Evolutionary conservation across 1,139 yeast species (phyloP).

Genomic region (Lodderomyces parapsilosis): DNA sequence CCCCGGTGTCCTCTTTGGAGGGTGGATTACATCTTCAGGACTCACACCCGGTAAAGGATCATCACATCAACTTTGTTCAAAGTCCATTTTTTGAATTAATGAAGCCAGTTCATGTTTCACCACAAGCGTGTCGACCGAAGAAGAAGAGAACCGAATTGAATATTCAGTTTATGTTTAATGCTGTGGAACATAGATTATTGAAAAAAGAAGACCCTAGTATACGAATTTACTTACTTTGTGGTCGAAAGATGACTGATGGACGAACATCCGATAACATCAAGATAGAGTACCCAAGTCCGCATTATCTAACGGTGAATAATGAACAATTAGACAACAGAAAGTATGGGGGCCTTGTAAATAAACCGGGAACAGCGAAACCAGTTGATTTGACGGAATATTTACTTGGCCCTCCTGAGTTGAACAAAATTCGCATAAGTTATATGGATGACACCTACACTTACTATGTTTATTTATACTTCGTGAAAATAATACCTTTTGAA

Average conservation of each 20-base stretch:
- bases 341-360: constrained; percentile 60
- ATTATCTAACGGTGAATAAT: constrained; percentile 55
- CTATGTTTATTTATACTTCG: constrained; percentile 52
- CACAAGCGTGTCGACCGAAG: constrained; percentile 25
- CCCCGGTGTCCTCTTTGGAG: background rate
- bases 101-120: constrained; percentile 45
- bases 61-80: constrained; percentile 45
- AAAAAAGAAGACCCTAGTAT: constrained; percentile 21
- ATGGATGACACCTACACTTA: constrained; percentile 45
- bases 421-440: constrained; percentile 50
- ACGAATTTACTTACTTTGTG: constrained; percentile 49
- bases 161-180: constrained; percentile 38
- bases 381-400: constrained; percentile 56
- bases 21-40: constrained; percentile 13
- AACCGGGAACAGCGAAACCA: constrained; percentile 64
- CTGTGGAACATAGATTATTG: constrained; percentile 28
- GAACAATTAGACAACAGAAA: constrained; percentile 39
- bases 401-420: constrained; percentile 27
- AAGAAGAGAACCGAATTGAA: constrained; percentile 41
- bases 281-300: constrained; percentile 58
- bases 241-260: constrained; percentile 25
- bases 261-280: constrained; percentile 30
- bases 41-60: constrained; percentile 23
- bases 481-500: constrained; percentile 45
- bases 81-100: constrained; percentile 53